A percentile compares a stretch with the other conserved stretches of the same genome.
Conservation (phyloP, 441 rosid species). For the Mallotus japonicus region DNA sequence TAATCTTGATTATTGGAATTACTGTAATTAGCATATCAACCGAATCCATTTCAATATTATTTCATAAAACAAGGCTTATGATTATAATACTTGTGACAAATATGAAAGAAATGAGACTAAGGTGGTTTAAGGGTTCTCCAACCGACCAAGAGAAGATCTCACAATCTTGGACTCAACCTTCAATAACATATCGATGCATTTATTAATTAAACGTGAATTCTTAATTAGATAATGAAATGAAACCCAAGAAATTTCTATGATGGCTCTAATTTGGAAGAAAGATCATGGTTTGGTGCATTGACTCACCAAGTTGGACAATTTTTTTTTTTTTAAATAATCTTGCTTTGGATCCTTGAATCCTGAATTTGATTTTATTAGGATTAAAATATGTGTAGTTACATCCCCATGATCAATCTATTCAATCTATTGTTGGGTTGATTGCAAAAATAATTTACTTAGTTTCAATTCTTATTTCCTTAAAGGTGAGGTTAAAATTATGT, state of each 20-base stretch:
- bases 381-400: neutral
- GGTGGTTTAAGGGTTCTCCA: neutral
- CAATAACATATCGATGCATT: neutral
- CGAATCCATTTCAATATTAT: neutral
- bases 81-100: neutral
- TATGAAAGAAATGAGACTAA: neutral
- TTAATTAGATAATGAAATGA: neutral
- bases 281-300: conserved; percentile 1
- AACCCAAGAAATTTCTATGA: neutral
- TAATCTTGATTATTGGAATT: neutral
- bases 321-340: neutral
- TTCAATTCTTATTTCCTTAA: no score
- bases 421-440: no score
- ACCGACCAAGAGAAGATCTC: conserved; percentile 4
- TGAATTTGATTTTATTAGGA: neutral
- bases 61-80: neutral
- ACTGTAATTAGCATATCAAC: neutral
- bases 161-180: neutral
- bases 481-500: no score
- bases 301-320: neutral
- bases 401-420: no score
- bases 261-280: neutral
- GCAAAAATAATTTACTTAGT: no score
- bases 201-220: neutral
- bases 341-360: conserved; percentile 9